Evolutionary conservation across 306 rosid genomes (phyloP).

Genomic region (Acacia melanoxylon): DNA sequence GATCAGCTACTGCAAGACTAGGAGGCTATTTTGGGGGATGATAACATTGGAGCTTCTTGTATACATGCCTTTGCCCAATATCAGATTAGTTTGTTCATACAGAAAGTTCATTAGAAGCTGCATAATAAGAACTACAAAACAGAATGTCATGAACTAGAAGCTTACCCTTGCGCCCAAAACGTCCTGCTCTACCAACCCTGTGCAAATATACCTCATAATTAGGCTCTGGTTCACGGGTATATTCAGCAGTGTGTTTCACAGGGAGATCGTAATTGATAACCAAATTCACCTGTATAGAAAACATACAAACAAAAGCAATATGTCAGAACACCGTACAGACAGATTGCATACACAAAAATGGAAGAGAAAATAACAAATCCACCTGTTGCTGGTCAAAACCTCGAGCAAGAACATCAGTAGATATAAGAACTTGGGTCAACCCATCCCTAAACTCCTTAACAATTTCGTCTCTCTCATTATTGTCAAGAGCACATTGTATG

Average conservation of each 20-base stretch:
- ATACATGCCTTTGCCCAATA: neutral
- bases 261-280: slow-evolving; percentile 81
- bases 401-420: slow-evolving; percentile 79
- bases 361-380: neutral
- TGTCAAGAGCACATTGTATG: slow-evolving; percentile 66
- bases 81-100: neutral
- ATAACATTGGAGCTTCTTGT: too few relatives aligned
- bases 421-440: slow-evolving; percentile 75
- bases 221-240: slow-evolving; percentile 44
- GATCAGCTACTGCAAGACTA: too few relatives aligned
- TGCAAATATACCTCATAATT: slow-evolving; percentile 74
- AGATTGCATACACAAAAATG: neutral
- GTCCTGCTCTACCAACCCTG: slow-evolving; percentile 76
- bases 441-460: slow-evolving; percentile 81
- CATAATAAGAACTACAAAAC: neutral
- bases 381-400: slow-evolving; percentile 83
- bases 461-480: slow-evolving; percentile 73
- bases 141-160: neutral
- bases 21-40: too few relatives aligned
- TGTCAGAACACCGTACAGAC: slow-evolving; percentile 9
- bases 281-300: slow-evolving; percentile 50
- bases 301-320: neutral
- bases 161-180: slow-evolving; percentile 82
- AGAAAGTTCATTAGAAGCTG: neutral
- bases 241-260: slow-evolving; percentile 36